phyloP scores from a whole-genome alignment of 176 grass and related monocot genomes.

The Carex cristatella region DNA sequence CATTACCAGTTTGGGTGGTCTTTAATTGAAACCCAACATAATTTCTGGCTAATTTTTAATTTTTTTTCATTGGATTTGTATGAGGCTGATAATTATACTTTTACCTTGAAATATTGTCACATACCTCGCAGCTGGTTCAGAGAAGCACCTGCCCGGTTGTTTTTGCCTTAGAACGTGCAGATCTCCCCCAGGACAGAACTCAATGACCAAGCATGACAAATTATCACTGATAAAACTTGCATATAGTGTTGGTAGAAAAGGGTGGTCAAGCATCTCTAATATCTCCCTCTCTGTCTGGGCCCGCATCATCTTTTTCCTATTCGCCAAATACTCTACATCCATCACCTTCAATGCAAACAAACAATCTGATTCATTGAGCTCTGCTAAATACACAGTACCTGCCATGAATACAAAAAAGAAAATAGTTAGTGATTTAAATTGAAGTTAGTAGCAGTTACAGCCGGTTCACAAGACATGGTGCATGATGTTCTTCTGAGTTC shows the following conservation, averaged over 20 bases:
- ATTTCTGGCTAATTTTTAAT: not conserved
- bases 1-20: not conserved
- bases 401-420: not conserved
- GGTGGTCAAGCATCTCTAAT: slow-evolving; percentile 91
- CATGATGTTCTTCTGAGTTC: not conserved
- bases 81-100: not conserved
- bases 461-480: not conserved
- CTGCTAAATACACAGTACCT: slow-evolving; percentile 73
- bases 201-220: slow-evolving; percentile 94
- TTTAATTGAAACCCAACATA: not conserved
- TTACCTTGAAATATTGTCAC: not conserved
- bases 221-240: slow-evolving; percentile 91
- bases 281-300: slow-evolving; percentile 97
- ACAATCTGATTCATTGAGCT: slow-evolving; percentile 70
- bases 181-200: slow-evolving; percentile 96
- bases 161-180: slow-evolving; percentile 93
- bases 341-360: slow-evolving; percentile 98
- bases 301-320: slow-evolving; percentile 87
- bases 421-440: not conserved
- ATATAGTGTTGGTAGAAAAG: slow-evolving; percentile 93
- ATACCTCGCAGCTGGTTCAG: slow-evolving; percentile 82
- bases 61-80: not conserved
- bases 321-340: slow-evolving; percentile 87
- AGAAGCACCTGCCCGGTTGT: slow-evolving; percentile 70
- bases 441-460: no score